Percentiles rank a stretch among this genome's conserved stretches.
These are phyloP conservation scores for Ramaria sp. DNA, from an alignment of 768 basidiomycete species.

Conservation along the genomic window DNA sequence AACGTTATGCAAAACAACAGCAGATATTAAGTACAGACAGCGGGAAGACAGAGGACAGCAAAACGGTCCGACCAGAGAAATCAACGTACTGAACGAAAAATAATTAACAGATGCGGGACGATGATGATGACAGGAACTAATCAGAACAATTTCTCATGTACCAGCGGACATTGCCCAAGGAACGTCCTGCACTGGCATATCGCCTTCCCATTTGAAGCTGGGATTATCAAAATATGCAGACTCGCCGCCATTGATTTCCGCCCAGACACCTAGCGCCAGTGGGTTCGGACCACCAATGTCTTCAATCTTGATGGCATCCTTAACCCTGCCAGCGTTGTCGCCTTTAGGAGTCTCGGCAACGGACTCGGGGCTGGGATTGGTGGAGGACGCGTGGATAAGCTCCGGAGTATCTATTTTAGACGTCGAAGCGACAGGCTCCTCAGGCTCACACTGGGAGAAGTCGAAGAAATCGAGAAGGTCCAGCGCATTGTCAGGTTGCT, in stretches of 20 bases:
- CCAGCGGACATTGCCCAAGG: constrained; percentile 50
- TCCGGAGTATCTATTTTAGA: constrained; percentile 72
- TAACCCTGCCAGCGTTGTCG: constrained; percentile 19
- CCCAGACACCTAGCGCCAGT: constrained; percentile 45
- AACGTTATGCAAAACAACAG: constrained; percentile 2
- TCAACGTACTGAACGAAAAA: not conserved
- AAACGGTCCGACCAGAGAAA: constrained; percentile 5
- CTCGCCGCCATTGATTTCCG: constrained; percentile 70
- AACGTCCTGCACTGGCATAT: constrained; percentile 54
- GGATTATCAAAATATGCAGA: constrained; percentile 47
- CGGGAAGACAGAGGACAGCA: not conserved
- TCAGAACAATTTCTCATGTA: not conserved
- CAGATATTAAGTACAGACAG: constrained; percentile 9
- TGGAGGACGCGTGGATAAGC: constrained; percentile 55
- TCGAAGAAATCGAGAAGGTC: constrained; percentile 59
- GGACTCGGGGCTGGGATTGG: constrained; percentile 71
- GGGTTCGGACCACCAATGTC: constrained; percentile 35
- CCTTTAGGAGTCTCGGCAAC: constrained; percentile 48
- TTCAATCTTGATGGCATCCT: constrained; percentile 24
- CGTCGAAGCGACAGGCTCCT: constrained; percentile 46
- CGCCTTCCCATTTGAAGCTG: constrained; percentile 66
- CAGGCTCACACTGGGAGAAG: constrained; percentile 43
- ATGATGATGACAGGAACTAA: not conserved
- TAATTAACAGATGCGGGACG: constrained; percentile 7
- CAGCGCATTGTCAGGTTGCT: constrained; percentile 25